Evolutionary conservation across 306 rosid genomes (phyloP), one percentile per base, ranked within the genome.

Genomic region (Quercus agrifolia): DNA sequence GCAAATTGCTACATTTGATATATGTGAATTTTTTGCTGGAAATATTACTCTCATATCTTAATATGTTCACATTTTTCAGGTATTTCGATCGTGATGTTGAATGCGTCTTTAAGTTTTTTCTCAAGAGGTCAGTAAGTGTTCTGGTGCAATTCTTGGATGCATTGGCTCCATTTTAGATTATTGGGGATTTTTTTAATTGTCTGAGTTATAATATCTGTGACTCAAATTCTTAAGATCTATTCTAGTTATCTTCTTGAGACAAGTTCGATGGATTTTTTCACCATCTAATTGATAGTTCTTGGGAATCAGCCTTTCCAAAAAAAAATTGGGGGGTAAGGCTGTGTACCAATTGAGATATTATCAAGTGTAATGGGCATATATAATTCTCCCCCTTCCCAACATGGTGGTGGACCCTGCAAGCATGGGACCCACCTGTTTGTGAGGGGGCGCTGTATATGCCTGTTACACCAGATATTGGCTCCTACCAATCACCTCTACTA

Each of bases 81-180:
- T 94, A 94, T 86, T 94, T 94, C 76, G 97, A 94, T 78, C 97
- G 97, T 78, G 99, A 94, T 81, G 93, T 94, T 80, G 97, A 92
- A 86, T 94, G 97, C 51, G 75, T 92, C 82, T 90, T 92, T 14
- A 94, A 92, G 89, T 92, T 92, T 85, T 94, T 94, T 78, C 86
- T 89, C 68, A 94, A 88, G 86, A 91, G 98, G 96, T 94, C 66
- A 56, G 97, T 86, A 56, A 44, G 58, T 35, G 23, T 33, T 49
- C 76, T 70, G 56, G 18, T 6, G 18, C 74, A 6, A 21, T 15
- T 21, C 75, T 71, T 74, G 25, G 80, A 56, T 76, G 74, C 71
- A 69, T 70, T 59, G 54, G 56, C 3, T 23, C 75, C 10, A n/a
- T 56, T 30, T 79, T 49, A 58, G 77, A 4, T 10, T 69, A 25